Evolutionary conservation across 768 basidiomycete species (phyloP), one percentile per base, ranked within the genome.

Genomic region (Hebeloma cylindrosporum): DNA sequence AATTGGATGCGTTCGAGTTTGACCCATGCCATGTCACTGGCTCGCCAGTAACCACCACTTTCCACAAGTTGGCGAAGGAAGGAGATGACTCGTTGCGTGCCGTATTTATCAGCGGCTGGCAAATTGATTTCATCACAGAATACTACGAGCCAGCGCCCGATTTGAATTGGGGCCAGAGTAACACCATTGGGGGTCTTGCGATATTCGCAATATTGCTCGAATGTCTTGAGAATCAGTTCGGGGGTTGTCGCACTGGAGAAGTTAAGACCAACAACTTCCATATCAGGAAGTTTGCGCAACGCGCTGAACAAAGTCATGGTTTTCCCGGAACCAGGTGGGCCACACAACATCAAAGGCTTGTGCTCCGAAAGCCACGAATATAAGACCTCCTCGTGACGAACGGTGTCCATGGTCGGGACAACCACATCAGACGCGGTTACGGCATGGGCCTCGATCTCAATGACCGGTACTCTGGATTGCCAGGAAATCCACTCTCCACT

Each of bases 121-220:
- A 99, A 71, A 61, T 99, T 99, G 74, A 99, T 98, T 66, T 99
- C 96, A 63, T 99, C 96, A 64, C 96, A 99, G 72, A 99, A 99
- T n/a, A 99, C 87, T 25, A 99, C 94, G 37, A 99, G 78, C 96
- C 96, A 99, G 34, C 93, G 85, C 20, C 95, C 95, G 50, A 97
- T 93, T 59, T 97, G 93, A 3, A 86, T 69, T 7, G 96, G 96
- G 3, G 96, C 85, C 40, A 99, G 81, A 35, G 97, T 80, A 35
- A 96, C 89, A n/a, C 96, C 96, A 57, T 93, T 98, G 9, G 96
- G 93, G 3, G 96, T 98, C 70, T 98, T 98, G 43, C 94, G 79
- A 61, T 95, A 97, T 68, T 99, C 96, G 70, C 96, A 99, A 60
- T 99, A 96, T 68, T 99, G 96, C 63, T 98, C 96, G 64, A 99